Conservation (phyloP, 2,329 filamentous ascomycete species). For the Talaromyces islandicus region DNA sequence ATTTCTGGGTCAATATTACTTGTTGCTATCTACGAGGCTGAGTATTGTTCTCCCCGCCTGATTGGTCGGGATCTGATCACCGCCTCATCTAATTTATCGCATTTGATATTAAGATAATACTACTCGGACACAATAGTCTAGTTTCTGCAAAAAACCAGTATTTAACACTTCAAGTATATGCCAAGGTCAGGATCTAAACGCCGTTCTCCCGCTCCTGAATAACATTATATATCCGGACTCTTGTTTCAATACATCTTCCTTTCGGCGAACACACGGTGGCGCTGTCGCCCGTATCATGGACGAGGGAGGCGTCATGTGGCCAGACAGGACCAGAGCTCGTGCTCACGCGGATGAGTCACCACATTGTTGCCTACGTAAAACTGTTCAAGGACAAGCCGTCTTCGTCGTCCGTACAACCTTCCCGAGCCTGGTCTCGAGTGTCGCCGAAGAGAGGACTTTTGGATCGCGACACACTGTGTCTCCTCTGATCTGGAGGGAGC, state of each 20-base stretch:
- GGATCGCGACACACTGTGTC: slow-evolving; percentile 24
- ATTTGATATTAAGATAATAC: background rate
- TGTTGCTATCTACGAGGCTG: background rate
- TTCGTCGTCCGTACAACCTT: slow-evolving; percentile 23
- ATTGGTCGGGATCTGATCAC: background rate
- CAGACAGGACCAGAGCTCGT: background rate
- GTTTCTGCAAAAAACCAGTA: background rate
- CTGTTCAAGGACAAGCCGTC: slow-evolving; percentile 36
- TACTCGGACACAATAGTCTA: background rate
- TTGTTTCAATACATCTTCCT: background rate
- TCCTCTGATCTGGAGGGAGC: slow-evolving; percentile 38
- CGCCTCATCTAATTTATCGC: background rate
- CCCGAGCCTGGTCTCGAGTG: slow-evolving; percentile 22
- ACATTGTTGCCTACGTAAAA: slow-evolving; percentile 16
- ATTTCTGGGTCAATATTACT: no score
- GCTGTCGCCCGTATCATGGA: background rate
- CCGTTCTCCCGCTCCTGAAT: background rate
- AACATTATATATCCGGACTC: background rate
- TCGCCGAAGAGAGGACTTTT: slow-evolving; percentile 30
- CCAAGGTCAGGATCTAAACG: background rate
- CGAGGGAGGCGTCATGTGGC: background rate
- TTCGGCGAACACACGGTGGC: background rate
- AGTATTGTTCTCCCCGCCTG: background rate
- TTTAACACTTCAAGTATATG: background rate
- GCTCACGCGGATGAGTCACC: background rate